Evolutionary conservation across 495 filamentous ascomycete species (phyloP).

Genomic region (Sphaerosporella brunnea): DNA sequence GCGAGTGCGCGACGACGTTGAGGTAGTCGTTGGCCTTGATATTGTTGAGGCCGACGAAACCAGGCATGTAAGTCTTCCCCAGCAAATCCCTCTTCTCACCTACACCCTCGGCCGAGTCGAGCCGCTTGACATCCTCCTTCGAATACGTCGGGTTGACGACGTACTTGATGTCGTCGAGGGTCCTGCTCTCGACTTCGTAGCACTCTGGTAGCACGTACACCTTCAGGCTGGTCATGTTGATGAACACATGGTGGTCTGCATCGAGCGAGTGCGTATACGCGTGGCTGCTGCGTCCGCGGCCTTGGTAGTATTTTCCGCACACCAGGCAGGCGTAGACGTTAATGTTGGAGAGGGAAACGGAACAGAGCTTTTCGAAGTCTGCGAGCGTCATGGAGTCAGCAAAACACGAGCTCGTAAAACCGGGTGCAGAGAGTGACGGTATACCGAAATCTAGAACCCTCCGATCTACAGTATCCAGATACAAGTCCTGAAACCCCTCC

Average conservation of each 20-base stretch:
- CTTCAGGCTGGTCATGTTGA: slow-evolving; percentile 90
- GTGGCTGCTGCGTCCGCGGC: slow-evolving; percentile 79
- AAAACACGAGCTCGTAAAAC: not conserved
- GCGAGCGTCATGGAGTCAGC: slow-evolving; percentile 55
- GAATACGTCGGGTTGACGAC: slow-evolving; percentile 83
- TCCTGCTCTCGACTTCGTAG: slow-evolving; percentile 90
- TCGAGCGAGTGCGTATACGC: slow-evolving; percentile 97
- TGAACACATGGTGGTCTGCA: slow-evolving; percentile 84
- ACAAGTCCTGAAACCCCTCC: slow-evolving; percentile 85
- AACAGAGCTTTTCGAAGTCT: slow-evolving; percentile 97
- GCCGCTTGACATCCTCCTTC: slow-evolving; percentile 54
- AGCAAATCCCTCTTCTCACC: slow-evolving; percentile 58
- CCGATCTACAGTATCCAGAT: slow-evolving; percentile 93
- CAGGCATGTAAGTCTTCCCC: slow-evolving; percentile 70
- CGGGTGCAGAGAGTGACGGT: not conserved
- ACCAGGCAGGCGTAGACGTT: slow-evolving; percentile 97
- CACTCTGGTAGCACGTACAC: slow-evolving; percentile 94
- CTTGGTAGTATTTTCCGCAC: slow-evolving; percentile 95
- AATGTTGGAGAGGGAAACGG: slow-evolving; percentile 85
- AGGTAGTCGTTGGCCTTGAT: slow-evolving; percentile 99
- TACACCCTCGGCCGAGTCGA: slow-evolving; percentile 68
- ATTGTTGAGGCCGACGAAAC: slow-evolving; percentile 98
- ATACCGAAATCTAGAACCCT: slow-evolving; percentile 7
- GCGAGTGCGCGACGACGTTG: slow-evolving; percentile 86
- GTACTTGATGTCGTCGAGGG: slow-evolving; percentile 95